phyloP scores from a whole-genome alignment of 2,329 filamentous ascomycete genomes.

The Zasmidium citrigriseum region DNA sequence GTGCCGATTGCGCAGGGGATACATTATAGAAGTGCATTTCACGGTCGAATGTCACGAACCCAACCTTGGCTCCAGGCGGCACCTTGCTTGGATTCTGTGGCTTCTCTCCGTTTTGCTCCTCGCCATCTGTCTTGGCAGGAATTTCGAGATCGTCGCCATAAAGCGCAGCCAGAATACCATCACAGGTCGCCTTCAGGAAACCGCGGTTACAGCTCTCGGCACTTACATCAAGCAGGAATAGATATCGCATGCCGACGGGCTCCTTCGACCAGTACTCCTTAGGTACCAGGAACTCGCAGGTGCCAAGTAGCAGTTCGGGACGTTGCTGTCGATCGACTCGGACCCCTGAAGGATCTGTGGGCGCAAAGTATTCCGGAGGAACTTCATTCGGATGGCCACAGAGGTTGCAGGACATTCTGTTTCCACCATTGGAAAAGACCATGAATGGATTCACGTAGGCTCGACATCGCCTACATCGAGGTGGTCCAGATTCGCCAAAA shows the following conservation, averaged over 20 bases:
- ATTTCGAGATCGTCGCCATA: slow-evolving; percentile 67
- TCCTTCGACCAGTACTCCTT: slow-evolving; percentile 99
- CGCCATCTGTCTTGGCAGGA: slow-evolving; percentile 53
- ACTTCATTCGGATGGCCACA: slow-evolving; percentile 98
- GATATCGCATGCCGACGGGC: slow-evolving; percentile 80
- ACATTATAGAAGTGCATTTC: slow-evolving; percentile 98
- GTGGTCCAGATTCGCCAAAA: slow-evolving; percentile 88
- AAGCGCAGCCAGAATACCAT: slow-evolving; percentile 80
- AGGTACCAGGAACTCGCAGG: slow-evolving; percentile 93
- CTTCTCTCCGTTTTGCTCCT: slow-evolving; percentile 46
- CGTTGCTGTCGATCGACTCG: slow-evolving; percentile 85
- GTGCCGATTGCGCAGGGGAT: slow-evolving; percentile 74
- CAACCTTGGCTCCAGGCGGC: slow-evolving; percentile 80
- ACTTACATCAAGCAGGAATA: slow-evolving; percentile 92
- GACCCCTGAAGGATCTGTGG: slow-evolving; percentile 81
- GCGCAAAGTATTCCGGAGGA: slow-evolving; percentile 86
- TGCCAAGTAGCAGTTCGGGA: slow-evolving; percentile 86
- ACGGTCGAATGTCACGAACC: slow-evolving; percentile 94
- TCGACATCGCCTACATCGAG: slow-evolving; percentile 86
- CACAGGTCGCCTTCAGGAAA: slow-evolving; percentile 85
- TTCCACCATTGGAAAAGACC: slow-evolving; percentile 91
- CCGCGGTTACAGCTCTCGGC: slow-evolving; percentile 90
- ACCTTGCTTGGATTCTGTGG: slow-evolving; percentile 57
- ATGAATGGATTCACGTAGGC: slow-evolving; percentile 99
- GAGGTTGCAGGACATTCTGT: slow-evolving; percentile 97